phyloP scores from a whole-genome alignment of 108 stramenopile genomes.

The Cyclotella atomus region DNA sequence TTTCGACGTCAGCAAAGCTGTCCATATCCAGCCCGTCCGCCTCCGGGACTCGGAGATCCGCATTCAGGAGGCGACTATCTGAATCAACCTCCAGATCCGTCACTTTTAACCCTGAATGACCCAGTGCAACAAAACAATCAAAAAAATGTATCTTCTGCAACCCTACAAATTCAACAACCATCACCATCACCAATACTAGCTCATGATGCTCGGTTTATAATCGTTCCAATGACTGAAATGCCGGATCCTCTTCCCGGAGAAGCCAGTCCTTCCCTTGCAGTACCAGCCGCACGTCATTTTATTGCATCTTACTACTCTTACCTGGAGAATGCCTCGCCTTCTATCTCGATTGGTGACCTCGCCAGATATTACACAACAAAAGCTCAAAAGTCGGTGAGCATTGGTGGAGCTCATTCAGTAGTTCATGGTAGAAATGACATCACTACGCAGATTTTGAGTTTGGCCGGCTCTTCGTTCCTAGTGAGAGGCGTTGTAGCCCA shows the following conservation, averaged over 20 bases:
- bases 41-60: conserved; percentile 9
- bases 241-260: conserved; percentile 44
- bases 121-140: background rate
- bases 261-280: conserved; percentile 24
- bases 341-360: conserved; percentile 54
- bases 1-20: conserved; percentile 7
- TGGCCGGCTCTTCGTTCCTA: conserved; percentile 53
- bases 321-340: conserved; percentile 29
- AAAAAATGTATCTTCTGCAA: conserved; percentile 9
- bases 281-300: conserved; percentile 60
- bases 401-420: conserved; percentile 79
- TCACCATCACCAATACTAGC: conserved; percentile 19
- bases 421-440: conserved; percentile 56
- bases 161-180: conserved; percentile 14
- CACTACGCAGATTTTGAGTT: conserved; percentile 58
- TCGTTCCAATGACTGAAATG: conserved; percentile 39
- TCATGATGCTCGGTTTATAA: conserved; percentile 44
- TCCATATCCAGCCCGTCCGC: conserved; percentile 1
- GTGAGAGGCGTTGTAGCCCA: conserved; percentile 76
- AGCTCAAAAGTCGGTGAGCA: conserved; percentile 71
- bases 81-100: conserved; percentile 4
- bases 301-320: conserved; percentile 60
- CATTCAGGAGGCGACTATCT: background rate
- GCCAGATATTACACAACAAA: conserved; percentile 52
- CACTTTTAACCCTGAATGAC: background rate